These are phyloP conservation scores for Trichophyton benhamiae DNA, from an alignment of 2,329 filamentous ascomycete genomes.

Conservation along the genomic window DNA sequence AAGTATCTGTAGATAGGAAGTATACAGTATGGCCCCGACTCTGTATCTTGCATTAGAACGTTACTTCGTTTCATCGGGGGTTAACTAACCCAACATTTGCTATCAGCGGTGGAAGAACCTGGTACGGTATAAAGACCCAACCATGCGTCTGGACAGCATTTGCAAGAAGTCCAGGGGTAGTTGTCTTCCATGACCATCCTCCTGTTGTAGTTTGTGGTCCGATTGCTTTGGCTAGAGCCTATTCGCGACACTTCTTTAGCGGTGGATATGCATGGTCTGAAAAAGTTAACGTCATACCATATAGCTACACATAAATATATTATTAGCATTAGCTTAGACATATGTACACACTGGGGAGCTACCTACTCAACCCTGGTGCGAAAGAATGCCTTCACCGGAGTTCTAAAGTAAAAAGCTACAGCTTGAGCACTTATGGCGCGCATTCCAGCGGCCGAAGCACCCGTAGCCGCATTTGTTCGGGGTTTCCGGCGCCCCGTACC, in stretches of 20 bases:
- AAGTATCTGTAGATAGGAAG: constrained; percentile 49
- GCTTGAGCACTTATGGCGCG: constrained; percentile 72
- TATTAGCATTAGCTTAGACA: background rate
- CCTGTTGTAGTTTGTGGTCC: constrained; percentile 38
- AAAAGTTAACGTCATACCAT: constrained; percentile 31
- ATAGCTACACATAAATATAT: constrained; percentile 28
- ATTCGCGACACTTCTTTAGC: constrained; percentile 9
- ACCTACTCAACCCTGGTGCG: constrained; percentile 76
- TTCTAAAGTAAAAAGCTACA: constrained; percentile 82
- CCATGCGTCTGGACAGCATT: constrained; percentile 50
- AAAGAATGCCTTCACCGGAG: constrained; percentile 87
- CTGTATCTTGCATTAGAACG: constrained; percentile 20
- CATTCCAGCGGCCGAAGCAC: constrained; percentile 73
- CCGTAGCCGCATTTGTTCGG: constrained; percentile 51
- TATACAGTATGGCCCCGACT: constrained; percentile 51
- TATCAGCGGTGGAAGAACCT: constrained; percentile 50
- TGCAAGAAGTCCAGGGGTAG: constrained; percentile 48
- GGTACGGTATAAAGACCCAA: constrained; percentile 53
- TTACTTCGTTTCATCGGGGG: background rate
- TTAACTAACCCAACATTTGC: constrained; percentile 45
- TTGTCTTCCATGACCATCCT: constrained; percentile 49
- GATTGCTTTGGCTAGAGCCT: constrained; percentile 52
- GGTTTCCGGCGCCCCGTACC: constrained; percentile 29
- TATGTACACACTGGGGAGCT: background rate
- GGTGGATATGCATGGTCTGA: background rate